Evolutionary conservation across 345 rosid genomes (phyloP).

Genomic region (Gynandropsis gynandra): DNA sequence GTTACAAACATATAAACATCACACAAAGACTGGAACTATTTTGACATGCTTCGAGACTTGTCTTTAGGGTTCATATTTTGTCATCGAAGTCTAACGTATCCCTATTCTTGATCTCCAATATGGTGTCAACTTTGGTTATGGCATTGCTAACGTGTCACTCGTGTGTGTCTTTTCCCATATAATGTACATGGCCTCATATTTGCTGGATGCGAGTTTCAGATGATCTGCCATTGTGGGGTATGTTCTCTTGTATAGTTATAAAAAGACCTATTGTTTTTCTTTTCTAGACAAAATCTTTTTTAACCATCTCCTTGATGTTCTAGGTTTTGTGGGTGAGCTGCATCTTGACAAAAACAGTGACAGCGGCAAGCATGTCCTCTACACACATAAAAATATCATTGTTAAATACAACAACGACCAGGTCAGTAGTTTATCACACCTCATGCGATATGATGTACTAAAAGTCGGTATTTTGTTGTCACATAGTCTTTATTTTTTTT

Average conservation of each 20-base stretch:
- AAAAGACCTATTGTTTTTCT: neutral
- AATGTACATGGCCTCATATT: slow-evolving; percentile 18
- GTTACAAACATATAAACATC: no score
- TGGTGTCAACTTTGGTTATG: no score
- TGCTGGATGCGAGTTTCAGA: slow-evolving; percentile 54
- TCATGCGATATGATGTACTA: neutral
- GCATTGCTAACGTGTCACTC: slow-evolving; percentile 17
- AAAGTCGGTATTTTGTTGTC: neutral
- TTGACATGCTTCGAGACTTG: no score
- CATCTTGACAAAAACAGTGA: slow-evolving; percentile 71
- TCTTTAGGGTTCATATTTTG: no score
- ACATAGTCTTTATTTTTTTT: slow-evolving; percentile 2
- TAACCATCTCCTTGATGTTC: slow-evolving; percentile 16
- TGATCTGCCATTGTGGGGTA: slow-evolving; percentile 97
- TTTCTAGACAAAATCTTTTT: slow-evolving; percentile 8
- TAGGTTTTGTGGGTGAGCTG: slow-evolving; percentile 85
- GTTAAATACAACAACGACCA: slow-evolving; percentile 76
- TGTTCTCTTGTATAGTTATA: slow-evolving; percentile 18
- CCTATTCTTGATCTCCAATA: no score
- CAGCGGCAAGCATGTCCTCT: slow-evolving; percentile 57
- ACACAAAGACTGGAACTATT: no score
- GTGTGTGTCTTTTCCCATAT: slow-evolving; percentile 14
- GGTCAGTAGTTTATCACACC: slow-evolving; percentile 39
- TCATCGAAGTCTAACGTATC: no score
- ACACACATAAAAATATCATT: slow-evolving; percentile 69